Percentiles rank a stretch among this genome's conserved stretches.
Conservation (phyloP, 805 yeast genomes). For the Candida khao-thaluensis region DNA sequence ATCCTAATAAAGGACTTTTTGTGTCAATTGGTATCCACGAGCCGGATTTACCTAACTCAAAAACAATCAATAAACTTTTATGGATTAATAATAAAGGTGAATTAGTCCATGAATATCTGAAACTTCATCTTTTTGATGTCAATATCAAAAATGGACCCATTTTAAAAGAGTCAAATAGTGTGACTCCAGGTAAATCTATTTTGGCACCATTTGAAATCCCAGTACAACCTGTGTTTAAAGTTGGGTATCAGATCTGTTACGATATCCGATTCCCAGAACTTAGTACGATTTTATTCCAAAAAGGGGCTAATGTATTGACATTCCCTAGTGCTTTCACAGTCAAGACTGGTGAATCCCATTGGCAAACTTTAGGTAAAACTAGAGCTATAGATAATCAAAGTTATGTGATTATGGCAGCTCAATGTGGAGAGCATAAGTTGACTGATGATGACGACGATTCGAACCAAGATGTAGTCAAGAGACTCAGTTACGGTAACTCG, state of each 20-base stretch:
- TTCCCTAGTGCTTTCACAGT: slow-evolving; percentile 93
- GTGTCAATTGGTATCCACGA: slow-evolving; percentile 91
- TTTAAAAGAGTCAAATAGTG: slow-evolving; percentile 72
- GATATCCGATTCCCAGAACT: slow-evolving; percentile 87
- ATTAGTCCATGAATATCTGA: slow-evolving; percentile 70
- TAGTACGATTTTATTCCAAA: slow-evolving; percentile 57
- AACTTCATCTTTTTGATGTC: slow-evolving; percentile 87
- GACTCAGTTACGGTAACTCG: slow-evolving; percentile 86
- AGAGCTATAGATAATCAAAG: slow-evolving; percentile 88
- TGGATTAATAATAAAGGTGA: slow-evolving; percentile 70
- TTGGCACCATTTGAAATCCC: slow-evolving; percentile 56
- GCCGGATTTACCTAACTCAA: slow-evolving; percentile 47
- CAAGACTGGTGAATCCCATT: slow-evolving; percentile 88
- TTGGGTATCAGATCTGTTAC: slow-evolving; percentile 79
- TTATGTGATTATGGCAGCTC: slow-evolving; percentile 87
- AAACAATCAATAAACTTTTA: slow-evolving; percentile 63
- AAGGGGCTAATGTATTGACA: slow-evolving; percentile 75
- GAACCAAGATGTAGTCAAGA: slow-evolving; percentile 23
- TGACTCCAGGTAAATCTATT: slow-evolving; percentile 69
- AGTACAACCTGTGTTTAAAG: slow-evolving; percentile 27
- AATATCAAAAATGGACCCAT: slow-evolving; percentile 80
- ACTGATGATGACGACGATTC: slow-evolving; percentile 22
- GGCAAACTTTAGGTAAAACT: slow-evolving; percentile 76
- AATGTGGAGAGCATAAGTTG: slow-evolving; percentile 72
- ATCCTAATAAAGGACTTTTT: slow-evolving; percentile 44